Evolutionary conservation across 352 stramenopile genomes (phyloP).

Genomic region (Hyaloperonospora brassicae): DNA sequence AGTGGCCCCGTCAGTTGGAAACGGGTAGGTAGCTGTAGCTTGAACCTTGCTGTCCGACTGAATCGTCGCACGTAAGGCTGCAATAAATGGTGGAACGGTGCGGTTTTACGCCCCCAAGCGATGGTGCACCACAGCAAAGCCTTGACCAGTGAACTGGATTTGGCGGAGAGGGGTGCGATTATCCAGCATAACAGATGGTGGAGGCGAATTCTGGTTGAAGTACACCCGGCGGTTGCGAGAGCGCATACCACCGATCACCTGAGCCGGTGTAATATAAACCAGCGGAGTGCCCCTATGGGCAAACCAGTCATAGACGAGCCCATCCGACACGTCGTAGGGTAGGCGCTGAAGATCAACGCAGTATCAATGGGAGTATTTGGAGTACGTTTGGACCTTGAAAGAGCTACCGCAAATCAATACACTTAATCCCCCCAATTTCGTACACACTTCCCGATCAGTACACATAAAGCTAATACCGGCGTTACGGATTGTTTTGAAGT

Average conservation of each 20-base stretch:
- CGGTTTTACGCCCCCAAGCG: background rate
- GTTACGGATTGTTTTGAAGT: no score
- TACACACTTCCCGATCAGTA: no score
- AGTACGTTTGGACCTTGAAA: no score
- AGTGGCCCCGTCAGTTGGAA: background rate
- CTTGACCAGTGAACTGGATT: background rate
- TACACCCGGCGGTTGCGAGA: no score
- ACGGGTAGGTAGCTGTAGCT: background rate
- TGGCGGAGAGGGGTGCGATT: background rate
- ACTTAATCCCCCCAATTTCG: no score
- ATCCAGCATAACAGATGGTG: background rate
- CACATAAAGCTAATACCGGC: no score
- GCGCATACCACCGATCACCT: no score
- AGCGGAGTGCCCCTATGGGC: no score
- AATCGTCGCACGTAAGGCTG: background rate
- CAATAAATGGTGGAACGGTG: background rate
- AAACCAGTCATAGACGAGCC: no score
- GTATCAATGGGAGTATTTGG: background rate
- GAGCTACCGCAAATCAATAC: no score
- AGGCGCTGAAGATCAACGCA: background rate
- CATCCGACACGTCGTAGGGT: background rate
- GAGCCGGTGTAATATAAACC: no score
- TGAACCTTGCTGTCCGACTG: background rate
- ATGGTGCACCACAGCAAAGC: background rate
- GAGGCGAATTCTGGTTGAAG: background rate